Evolutionary conservation across 2,329 filamentous ascomycete genomes (phyloP).

Genomic region (Xylaria sp.): DNA sequence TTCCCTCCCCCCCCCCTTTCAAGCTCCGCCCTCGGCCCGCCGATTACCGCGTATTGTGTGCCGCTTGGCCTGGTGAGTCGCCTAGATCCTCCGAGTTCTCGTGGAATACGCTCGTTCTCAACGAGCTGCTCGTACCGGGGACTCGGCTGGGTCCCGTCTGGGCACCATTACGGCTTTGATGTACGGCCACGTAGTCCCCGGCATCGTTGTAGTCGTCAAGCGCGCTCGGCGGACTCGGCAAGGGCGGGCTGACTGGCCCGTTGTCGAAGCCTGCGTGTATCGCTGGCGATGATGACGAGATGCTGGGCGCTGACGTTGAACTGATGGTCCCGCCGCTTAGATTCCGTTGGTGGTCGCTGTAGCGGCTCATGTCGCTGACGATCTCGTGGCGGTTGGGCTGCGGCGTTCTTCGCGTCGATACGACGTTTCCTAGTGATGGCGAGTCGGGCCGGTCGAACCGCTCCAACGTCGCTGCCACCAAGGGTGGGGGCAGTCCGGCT

Average conservation of each 20-base stretch:
- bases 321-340: constrained; percentile 57
- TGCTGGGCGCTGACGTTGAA: constrained; percentile 42
- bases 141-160: neutral
- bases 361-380: constrained; percentile 55
- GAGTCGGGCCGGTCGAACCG: constrained; percentile 44
- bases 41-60: constrained; percentile 25
- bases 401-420: constrained; percentile 8
- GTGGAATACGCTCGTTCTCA: constrained; percentile 44
- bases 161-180: constrained; percentile 12
- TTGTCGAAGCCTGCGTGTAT: constrained; percentile 6
- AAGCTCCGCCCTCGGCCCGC: too few relatives aligned
- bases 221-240: constrained; percentile 40
- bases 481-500: constrained; percentile 6
- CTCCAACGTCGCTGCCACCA: constrained; percentile 13
- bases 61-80: constrained; percentile 14
- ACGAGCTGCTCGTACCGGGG: constrained; percentile 22
- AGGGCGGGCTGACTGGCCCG: constrained; percentile 28
- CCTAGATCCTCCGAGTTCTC: constrained; percentile 45
- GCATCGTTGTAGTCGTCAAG: constrained; percentile 28
- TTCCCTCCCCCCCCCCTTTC: neutral
- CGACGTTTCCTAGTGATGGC: constrained; percentile 40
- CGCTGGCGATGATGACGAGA: constrained; percentile 32
- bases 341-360: constrained; percentile 57
- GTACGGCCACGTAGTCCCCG: constrained; percentile 31
- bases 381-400: constrained; percentile 42